Percentiles rank a stretch among this genome's conserved stretches.
Evolutionary conservation across 768 basidiomycete genomes (phyloP).

Genomic region (Lactarius deliciosus): DNA sequence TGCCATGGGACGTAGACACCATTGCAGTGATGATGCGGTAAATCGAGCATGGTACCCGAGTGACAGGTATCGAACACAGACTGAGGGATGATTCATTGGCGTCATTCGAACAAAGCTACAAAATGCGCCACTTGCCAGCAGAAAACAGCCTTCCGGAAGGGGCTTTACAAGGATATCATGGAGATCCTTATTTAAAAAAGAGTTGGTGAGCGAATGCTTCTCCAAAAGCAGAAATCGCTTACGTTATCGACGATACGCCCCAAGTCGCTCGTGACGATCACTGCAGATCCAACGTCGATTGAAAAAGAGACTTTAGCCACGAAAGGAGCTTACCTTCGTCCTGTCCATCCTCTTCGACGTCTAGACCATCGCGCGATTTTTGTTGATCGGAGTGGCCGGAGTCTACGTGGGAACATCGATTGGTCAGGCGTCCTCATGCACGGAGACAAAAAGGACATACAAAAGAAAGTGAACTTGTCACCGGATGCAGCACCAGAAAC

Average conservation of each 20-base stretch:
- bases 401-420: constrained; percentile 15
- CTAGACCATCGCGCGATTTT: constrained; percentile 1
- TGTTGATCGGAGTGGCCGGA: constrained; percentile 34
- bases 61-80: constrained; percentile 32
- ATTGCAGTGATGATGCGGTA: constrained; percentile 31
- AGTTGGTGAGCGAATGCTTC: neutral
- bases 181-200: constrained; percentile 28
- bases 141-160: constrained; percentile 19
- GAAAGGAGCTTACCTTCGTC: constrained; percentile 30
- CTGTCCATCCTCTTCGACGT: constrained; percentile 30
- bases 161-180: constrained; percentile 27
- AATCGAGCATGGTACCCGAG: constrained; percentile 32
- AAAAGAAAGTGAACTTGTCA: constrained; percentile 34
- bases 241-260: constrained; percentile 33
- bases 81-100: neutral
- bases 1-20: constrained; percentile 29
- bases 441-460: constrained; percentile 23
- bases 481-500: constrained; percentile 29
- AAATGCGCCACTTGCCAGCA: constrained; percentile 19
- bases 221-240: neutral
- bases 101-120: neutral
- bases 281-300: neutral
- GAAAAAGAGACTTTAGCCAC: neutral
- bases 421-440: neutral
- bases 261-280: constrained; percentile 20